phyloP scores from a whole-genome alignment of 2,329 filamentous ascomycete genomes.

The Ophiobolus disseminans region DNA sequence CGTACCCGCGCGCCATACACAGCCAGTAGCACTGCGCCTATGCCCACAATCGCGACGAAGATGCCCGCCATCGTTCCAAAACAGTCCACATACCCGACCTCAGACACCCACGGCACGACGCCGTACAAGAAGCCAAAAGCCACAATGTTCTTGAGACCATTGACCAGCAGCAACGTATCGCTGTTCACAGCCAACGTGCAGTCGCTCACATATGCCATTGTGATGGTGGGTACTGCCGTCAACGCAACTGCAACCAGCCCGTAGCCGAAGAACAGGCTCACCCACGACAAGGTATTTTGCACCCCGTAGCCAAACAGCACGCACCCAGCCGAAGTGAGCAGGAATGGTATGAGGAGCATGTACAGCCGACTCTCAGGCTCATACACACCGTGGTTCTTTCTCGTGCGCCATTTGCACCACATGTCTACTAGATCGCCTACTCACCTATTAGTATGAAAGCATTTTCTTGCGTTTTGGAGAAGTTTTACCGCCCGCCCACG shows the following conservation, averaged over 20 bases:
- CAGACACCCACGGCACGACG: constrained; percentile 52
- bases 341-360: constrained; percentile 49
- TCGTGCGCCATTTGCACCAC: constrained; percentile 53
- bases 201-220: constrained; percentile 56
- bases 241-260: constrained; percentile 56
- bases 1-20: constrained; percentile 42
- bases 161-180: constrained; percentile 48
- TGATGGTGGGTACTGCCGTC: constrained; percentile 44
- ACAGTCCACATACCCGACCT: constrained; percentile 43
- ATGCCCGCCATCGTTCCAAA: constrained; percentile 51
- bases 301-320: constrained; percentile 57
- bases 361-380: constrained; percentile 56
- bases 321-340: constrained; percentile 54
- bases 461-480: too few relatives aligned
- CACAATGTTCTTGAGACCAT: constrained; percentile 56
- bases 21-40: constrained; percentile 39
- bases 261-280: constrained; percentile 55
- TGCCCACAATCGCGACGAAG: constrained; percentile 43
- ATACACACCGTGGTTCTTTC: constrained; percentile 52
- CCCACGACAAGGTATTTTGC: constrained; percentile 52
- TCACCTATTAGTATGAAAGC: too few relatives aligned
- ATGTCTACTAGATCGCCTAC: constrained; percentile 53
- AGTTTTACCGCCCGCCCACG: constrained; percentile 45
- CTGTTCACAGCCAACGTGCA: constrained; percentile 47
- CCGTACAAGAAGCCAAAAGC: constrained; percentile 58